Base-by-base conservation (phyloP, 257 asterid genomes). In the Agastache rugosa region DNA sequence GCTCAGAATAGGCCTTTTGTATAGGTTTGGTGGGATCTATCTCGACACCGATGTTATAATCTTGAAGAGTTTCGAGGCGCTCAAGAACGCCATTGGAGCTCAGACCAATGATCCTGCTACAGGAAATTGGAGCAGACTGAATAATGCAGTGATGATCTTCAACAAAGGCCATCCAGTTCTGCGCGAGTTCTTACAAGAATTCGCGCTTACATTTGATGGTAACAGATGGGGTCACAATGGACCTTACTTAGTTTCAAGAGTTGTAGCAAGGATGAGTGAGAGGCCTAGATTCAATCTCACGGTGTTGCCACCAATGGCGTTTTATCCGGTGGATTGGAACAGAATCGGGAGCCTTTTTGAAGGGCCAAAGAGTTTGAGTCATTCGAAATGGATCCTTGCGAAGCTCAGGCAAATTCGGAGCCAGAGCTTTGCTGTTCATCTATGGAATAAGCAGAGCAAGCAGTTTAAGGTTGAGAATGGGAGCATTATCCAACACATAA, bases 211-310 rank as follows among this genome's bases (percentile, higher is more conserved):
- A 0, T 90, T 92, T 47, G 92, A 90, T 75, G 98, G 98, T 22
- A 89, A 89, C 6, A 89, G 87, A 72, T 92, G 97, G 98, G 98
- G 98, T 1, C 98, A 92, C 56, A 92, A 92, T 51, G 98, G 98
- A 12, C 98, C 97, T 25, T 92, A 90, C 62, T 78, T 92, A 71
- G 98, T 92, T 37, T 92, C 98, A 8, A 82, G 98, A 73, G 97
- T 92, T 4, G 94, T 90, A 80, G 42, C 83, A 2, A 87, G 98
- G 84, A 44, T 86, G 63, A 72, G 71, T 31, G 84, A 75, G 77
- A 81, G 87, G 77, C 80, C 78, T 45, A 93, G 89, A 17, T 86
- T 78, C 67, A 80, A 88, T 61, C 69, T 90, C 71, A 87, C 91
- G 0, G 87, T 90, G 19, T 59, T 87, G 77, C 84, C 90, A 4